Evolutionary conservation across 805 yeast genomes (phyloP).

Genomic region (Starmerella apicola): DNA sequence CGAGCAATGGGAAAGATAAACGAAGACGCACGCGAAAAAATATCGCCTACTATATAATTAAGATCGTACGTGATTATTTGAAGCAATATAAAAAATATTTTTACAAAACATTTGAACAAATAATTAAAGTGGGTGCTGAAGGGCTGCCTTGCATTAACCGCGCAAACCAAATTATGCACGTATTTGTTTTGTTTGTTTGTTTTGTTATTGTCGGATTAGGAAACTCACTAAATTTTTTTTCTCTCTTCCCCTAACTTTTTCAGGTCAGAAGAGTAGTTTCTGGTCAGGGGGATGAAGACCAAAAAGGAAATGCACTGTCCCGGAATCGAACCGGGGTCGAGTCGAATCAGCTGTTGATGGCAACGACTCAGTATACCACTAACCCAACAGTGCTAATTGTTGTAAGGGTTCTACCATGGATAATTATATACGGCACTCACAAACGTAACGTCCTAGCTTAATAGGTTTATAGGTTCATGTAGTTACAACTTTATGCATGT

Average conservation of each 20-base stretch:
- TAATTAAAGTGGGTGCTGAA: too few species aligned
- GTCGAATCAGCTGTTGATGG: constrained; percentile 14
- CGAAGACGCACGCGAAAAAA: neutral
- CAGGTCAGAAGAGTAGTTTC: neutral
- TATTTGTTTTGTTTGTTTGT: neutral
- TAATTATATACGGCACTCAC: too few species aligned
- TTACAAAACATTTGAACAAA: too few species aligned
- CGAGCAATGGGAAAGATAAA: too few species aligned
- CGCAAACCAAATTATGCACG: neutral
- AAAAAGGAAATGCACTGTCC: constrained; percentile 20
- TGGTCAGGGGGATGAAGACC: too few species aligned
- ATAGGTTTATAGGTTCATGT: too few species aligned
- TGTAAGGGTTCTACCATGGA: neutral
- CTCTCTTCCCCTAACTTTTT: neutral
- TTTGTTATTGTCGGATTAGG: neutral
- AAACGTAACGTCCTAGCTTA: too few species aligned
- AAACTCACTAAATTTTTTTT: neutral
- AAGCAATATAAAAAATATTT: too few species aligned
- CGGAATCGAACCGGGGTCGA: constrained; percentile 22
- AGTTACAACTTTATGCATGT: too few species aligned
- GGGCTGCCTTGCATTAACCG: too few species aligned
- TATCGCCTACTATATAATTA: neutral
- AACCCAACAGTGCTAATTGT: constrained; percentile 18
- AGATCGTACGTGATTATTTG: neutral
- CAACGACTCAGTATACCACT: constrained; percentile 22